Base-by-base conservation (phyloP, 164 flowering plant species). In the Echeveria elegans region DNA sequence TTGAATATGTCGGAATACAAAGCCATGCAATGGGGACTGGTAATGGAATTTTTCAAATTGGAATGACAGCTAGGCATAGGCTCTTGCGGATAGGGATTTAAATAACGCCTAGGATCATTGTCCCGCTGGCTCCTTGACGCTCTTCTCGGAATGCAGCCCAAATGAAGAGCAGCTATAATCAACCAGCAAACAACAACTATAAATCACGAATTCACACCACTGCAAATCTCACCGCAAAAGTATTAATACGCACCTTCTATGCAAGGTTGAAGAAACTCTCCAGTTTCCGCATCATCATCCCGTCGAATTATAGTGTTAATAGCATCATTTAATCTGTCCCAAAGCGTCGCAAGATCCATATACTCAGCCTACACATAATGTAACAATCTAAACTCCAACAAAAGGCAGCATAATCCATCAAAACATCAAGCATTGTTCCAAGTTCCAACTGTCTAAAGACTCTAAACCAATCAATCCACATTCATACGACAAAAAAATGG, bases 321-420 rank as follows among this genome's bases (percentile, higher is more conserved):
- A 38, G 98, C 96, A 66, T 93, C 96, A 41, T 82, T 87, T 0
- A 76, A 68, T 28, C 98, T 82, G 60, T 85, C 90, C 86, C 85
- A 77, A 16, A 93, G 85, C 2, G 96, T 93, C 8, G 83, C 77
- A 34, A 77, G 74, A 69, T 90, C 89, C 82, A 79, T 69, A 52
- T 93, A 93, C 71, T 93, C 98, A 48, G 75, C 88, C 98, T 93
- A 72, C 64, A 29, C 50, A 72, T 62, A 28, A 52, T 10, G 21
- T n/a, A 6, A 10, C 26, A 50, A 23, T 0, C n/a, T n/a, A n/a
- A 19, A 56, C 68, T 26, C 21, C 24, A 36, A 31, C 19, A 53
- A 66, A 37, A 28, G 59, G 34, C n/a, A n/a, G 21, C 53, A 30
- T 7, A 32, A 7, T n/a, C n/a, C n/a, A 45, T 45, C n/a, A 45